These are phyloP conservation scores for Monoraphidium neglectum DNA, from an alignment of 139 green algal genomes.

Conservation along the genomic window DNA sequence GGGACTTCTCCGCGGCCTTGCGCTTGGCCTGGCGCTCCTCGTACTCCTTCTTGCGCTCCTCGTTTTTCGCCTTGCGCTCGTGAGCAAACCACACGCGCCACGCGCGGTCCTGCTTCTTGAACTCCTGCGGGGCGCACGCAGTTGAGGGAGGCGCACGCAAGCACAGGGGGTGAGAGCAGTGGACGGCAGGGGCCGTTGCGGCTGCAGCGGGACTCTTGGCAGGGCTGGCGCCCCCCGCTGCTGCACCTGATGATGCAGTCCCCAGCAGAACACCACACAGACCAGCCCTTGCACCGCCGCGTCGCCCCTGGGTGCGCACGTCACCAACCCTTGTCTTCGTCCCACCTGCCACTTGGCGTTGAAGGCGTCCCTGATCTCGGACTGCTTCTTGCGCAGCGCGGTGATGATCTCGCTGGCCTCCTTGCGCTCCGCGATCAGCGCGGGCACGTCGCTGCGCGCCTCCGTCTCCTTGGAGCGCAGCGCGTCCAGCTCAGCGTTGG, in stretches of 20 bases:
- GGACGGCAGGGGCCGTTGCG: too few species aligned
- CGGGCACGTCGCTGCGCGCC: constrained; percentile 34
- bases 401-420: constrained; percentile 29
- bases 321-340: too few species aligned
- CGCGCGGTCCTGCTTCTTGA: constrained; percentile 31
- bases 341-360: constrained; percentile 45
- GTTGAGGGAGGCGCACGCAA: too few species aligned
- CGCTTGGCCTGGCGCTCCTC: constrained; percentile 31
- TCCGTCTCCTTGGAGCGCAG: constrained; percentile 29
- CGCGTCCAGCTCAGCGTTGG: constrained; percentile 33
- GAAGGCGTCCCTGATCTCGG: constrained; percentile 41
- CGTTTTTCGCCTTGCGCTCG: constrained; percentile 26
- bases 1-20: constrained; percentile 3
- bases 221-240: too few species aligned
- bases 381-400: constrained; percentile 39
- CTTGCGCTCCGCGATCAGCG: constrained; percentile 36
- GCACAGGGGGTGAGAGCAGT: too few species aligned
- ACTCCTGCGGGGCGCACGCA: too few species aligned
- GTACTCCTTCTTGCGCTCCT: constrained; percentile 31
- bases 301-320: too few species aligned
- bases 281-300: too few species aligned
- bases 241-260: too few species aligned
- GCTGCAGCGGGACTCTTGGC: too few species aligned
- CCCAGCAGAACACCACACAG: too few species aligned
- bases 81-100: constrained; percentile 23